Conservation (phyloP, 805 yeast genomes). For the Kurtzmaniella cleridarum region DNA sequence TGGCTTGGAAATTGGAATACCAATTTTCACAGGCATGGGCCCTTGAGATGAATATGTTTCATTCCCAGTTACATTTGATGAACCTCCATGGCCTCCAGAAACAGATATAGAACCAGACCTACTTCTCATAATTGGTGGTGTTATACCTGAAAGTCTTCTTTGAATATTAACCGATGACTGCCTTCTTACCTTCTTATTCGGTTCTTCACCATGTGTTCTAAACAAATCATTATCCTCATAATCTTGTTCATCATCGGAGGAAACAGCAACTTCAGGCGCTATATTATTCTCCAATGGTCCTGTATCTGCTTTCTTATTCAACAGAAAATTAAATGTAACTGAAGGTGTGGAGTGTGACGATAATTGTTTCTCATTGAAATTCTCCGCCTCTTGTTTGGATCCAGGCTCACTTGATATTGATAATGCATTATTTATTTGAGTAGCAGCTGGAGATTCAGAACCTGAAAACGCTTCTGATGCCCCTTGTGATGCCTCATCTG, state of each 20-base stretch:
- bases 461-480: neutral
- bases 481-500: neutral
- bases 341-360: neutral
- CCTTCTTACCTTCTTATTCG: conserved; percentile 13
- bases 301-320: conserved; percentile 1
- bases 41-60: conserved; percentile 1
- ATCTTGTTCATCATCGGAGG: conserved; percentile 14
- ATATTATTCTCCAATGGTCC: conserved; percentile 12
- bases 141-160: conserved; percentile 33
- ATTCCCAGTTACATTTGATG: neutral
- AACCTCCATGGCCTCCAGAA: conserved; percentile 7
- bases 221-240: conserved; percentile 25
- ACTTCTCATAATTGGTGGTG: conserved; percentile 17
- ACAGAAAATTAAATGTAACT: conserved; percentile 5
- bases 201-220: conserved; percentile 17
- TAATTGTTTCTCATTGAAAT: neutral
- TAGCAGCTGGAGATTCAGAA: conserved; percentile 7
- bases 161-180: conserved; percentile 25
- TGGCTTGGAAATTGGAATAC: conserved; percentile 30
- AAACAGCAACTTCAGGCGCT: conserved; percentile 18
- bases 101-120: conserved; percentile 27
- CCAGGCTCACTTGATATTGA: neutral
- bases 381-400: too few species aligned
- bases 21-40: conserved; percentile 29
- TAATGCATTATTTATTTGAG: conserved; percentile 5